These are phyloP conservation scores for Aspergillus bombycis DNA, from an alignment of 2,329 filamentous ascomycete genomes.

Conservation along the genomic window DNA sequence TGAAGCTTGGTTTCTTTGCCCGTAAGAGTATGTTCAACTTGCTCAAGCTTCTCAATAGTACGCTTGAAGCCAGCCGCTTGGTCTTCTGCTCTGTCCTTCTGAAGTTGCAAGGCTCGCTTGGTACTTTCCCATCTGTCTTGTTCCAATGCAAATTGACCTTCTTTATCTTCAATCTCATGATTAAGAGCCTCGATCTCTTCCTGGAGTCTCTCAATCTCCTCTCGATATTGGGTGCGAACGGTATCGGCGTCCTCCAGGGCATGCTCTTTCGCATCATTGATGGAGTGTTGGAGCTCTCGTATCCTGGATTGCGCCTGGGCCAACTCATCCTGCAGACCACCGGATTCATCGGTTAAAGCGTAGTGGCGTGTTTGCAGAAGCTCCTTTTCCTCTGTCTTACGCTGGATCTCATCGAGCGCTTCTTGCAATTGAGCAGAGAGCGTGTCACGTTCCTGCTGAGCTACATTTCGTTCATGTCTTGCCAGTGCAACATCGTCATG, in stretches of 20 bases:
- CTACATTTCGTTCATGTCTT: conserved; percentile 48
- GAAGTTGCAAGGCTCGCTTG: conserved; percentile 65
- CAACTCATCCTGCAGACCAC: conserved; percentile 68
- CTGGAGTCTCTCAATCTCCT: conserved; percentile 58
- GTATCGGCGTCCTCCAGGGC: conserved; percentile 64
- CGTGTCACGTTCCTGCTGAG: conserved; percentile 48
- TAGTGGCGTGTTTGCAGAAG: conserved; percentile 71
- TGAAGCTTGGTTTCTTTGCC: conserved; percentile 70
- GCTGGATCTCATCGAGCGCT: conserved; percentile 62
- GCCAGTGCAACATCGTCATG: conserved; percentile 49
- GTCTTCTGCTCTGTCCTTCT: conserved; percentile 69
- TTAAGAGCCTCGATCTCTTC: conserved; percentile 64
- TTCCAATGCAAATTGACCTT: conserved; percentile 71
- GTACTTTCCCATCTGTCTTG: conserved; percentile 73
- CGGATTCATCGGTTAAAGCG: conserved; percentile 66
- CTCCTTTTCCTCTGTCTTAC: conserved; percentile 65
- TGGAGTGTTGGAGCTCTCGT: conserved; percentile 52
- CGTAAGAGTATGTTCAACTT: conserved; percentile 68
- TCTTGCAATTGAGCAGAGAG: conserved; percentile 55
- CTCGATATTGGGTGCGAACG: conserved; percentile 58
- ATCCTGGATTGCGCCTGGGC: conserved; percentile 48
- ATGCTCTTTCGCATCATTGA: conserved; percentile 60
- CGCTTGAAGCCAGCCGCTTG: conserved; percentile 68
- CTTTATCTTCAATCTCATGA: conserved; percentile 68
- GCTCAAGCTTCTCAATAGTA: conserved; percentile 70